Conservation (phyloP, 768 basidiomycete genomes). For the Collybiopsis confluens region DNA sequence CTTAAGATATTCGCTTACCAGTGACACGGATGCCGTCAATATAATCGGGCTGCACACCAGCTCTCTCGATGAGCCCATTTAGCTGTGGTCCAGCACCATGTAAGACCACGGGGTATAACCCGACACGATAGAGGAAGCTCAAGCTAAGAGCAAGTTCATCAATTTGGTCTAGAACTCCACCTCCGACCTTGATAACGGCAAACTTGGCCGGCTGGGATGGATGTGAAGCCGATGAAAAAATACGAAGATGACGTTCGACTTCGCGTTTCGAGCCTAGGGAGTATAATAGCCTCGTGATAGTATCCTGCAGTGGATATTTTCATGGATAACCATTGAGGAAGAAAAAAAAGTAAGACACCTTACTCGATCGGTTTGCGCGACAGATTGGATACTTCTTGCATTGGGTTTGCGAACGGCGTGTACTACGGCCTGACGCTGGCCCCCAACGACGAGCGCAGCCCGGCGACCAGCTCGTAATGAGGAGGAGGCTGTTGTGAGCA, state of each 20-base stretch:
- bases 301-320: constrained; percentile 61
- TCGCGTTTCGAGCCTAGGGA: constrained; percentile 96
- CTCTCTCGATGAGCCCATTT: constrained; percentile 89
- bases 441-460: constrained; percentile 41
- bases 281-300: constrained; percentile 93
- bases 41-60: constrained; percentile 94
- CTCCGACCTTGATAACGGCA: constrained; percentile 97
- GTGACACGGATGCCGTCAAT: constrained; percentile 98
- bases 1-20: constrained; percentile 42
- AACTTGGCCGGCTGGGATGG: constrained; percentile 90
- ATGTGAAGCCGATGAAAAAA: constrained; percentile 93
- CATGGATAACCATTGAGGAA: not conserved
- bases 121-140: constrained; percentile 94
- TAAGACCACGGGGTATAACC: constrained; percentile 95
- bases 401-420: constrained; percentile 32
- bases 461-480: constrained; percentile 32
- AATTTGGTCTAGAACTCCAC: constrained; percentile 87
- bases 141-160: constrained; percentile 93
- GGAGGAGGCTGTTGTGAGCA: constrained; percentile 6
- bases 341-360: constrained; percentile 18
- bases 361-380: constrained; percentile 74
- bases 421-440: constrained; percentile 40
- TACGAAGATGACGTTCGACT: constrained; percentile 96
- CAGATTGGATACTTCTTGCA: constrained; percentile 40
- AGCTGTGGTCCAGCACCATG: constrained; percentile 96